Evolutionary conservation across 495 filamentous ascomycete species (phyloP).

Genomic region (Talaromyces ruber): DNA sequence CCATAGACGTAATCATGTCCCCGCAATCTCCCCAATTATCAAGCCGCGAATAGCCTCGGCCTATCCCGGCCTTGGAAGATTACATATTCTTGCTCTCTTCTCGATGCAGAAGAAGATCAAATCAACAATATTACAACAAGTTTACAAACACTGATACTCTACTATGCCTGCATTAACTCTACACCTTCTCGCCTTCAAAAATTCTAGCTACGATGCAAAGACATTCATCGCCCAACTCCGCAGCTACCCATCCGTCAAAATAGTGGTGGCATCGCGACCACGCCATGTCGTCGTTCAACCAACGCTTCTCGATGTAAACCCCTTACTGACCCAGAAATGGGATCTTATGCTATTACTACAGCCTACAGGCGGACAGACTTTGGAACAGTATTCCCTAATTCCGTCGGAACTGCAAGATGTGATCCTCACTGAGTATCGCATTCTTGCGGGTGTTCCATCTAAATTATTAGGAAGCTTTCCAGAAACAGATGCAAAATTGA

Average conservation of each 20-base stretch:
- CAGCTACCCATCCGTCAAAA: conserved; percentile 19
- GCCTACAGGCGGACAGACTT: conserved; percentile 6
- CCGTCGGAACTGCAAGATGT: conserved; percentile 23
- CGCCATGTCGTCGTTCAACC: conserved; percentile 44
- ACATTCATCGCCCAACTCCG: conserved; percentile 19
- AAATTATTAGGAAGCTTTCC: conserved; percentile 38
- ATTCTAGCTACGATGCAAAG: conserved; percentile 12
- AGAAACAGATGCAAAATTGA: conserved; percentile 33
- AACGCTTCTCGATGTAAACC: conserved; percentile 30
- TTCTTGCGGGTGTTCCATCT: conserved; percentile 47
- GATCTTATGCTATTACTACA: conserved; percentile 49
- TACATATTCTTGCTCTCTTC: background rate
- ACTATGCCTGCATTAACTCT: conserved; percentile 40
- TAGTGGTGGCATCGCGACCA: conserved; percentile 37
- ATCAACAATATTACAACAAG: background rate
- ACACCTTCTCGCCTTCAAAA: conserved; percentile 31
- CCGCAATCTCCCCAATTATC: background rate
- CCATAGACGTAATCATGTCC: background rate
- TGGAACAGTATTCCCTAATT: conserved; percentile 11
- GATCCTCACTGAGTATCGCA: conserved; percentile 33
- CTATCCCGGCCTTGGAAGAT: no score
- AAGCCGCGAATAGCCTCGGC: background rate
- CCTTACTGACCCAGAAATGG: conserved; percentile 44
- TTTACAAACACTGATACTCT: background rate
- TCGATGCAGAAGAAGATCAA: background rate